Evolutionary conservation across 257 asterid species (phyloP).

Genomic region (Penstemon barbatus): DNA sequence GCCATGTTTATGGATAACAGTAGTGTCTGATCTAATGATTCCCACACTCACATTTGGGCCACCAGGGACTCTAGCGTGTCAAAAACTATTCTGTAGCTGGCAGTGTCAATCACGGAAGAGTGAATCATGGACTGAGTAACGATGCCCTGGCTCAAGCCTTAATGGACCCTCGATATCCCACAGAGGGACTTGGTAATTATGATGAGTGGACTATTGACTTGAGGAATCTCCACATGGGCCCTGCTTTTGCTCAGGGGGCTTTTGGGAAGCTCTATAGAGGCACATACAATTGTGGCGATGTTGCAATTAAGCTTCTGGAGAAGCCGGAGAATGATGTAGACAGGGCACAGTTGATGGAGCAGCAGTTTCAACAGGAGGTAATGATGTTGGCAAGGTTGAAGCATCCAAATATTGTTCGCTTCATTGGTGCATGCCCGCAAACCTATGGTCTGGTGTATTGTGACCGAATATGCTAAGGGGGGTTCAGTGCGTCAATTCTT

Average conservation of each 20-base stretch:
- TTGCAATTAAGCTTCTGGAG: constrained; percentile 69
- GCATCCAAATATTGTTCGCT: constrained; percentile 66
- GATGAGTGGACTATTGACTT: constrained; percentile 65
- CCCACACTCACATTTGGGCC: constrained; percentile 66
- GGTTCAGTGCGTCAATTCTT: constrained; percentile 39
- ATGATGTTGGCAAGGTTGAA: constrained; percentile 63
- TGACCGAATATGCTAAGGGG: constrained; percentile 40
- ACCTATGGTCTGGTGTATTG: constrained; percentile 58
- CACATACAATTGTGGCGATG: constrained; percentile 55
- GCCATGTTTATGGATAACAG: constrained; percentile 78
- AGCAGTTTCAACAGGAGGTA: constrained; percentile 69
- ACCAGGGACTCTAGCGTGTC: constrained; percentile 69
- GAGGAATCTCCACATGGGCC: constrained; percentile 64
- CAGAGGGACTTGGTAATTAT: constrained; percentile 58
- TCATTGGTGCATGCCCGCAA: constrained; percentile 62
- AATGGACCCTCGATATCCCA: constrained; percentile 53
- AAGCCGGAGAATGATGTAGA: constrained; percentile 62
- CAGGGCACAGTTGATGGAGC: constrained; percentile 60
- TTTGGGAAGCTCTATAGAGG: constrained; percentile 68
- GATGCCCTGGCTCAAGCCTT: constrained; percentile 67
- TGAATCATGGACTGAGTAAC: constrained; percentile 55
- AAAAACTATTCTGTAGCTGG: constrained; percentile 55
- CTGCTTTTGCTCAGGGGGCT: constrained; percentile 72
- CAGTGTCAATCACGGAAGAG: constrained; percentile 61
- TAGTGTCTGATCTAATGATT: constrained; percentile 70